A percentile compares a stretch with the other conserved stretches of the same genome.
phyloP scores from a whole-genome alignment of 495 filamentous ascomycete genomes.

The Lasiosphaeria ovina region DNA sequence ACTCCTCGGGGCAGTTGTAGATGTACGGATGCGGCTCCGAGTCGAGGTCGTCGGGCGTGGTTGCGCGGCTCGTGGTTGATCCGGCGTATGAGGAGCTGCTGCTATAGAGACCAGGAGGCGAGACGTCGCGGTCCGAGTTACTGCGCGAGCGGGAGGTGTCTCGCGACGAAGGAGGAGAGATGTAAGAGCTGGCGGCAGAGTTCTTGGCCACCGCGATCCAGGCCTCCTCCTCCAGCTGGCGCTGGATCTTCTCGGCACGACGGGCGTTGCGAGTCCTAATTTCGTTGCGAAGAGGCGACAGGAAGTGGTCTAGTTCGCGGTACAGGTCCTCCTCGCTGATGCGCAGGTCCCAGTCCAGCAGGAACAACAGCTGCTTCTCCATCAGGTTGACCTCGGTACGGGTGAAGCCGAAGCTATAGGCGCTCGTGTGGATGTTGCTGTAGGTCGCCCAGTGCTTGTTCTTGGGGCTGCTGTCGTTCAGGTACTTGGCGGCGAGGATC shows the following conservation, averaged over 20 bases:
- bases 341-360: constrained; percentile 89
- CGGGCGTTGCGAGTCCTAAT: constrained; percentile 39
- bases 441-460: constrained; percentile 99
- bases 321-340: constrained; percentile 84
- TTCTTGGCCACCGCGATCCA: constrained; percentile 20
- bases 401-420: constrained; percentile 83
- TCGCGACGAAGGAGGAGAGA: constrained; percentile 40
- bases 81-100: constrained; percentile 41
- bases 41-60: constrained; percentile 41
- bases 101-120: constrained; percentile 42
- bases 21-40: constrained; percentile 33
- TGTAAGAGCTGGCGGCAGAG: constrained; percentile 22
- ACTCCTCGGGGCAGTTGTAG: constrained; percentile 29
- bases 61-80: constrained; percentile 44
- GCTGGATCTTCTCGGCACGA: constrained; percentile 43
- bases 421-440: constrained; percentile 65
- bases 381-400: constrained; percentile 95
- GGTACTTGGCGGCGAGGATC: constrained; percentile 92
- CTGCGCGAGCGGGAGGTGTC: constrained; percentile 37
- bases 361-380: constrained; percentile 94
- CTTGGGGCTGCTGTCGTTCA: constrained; percentile 98
- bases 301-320: constrained; percentile 81
- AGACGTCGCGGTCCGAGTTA: constrained; percentile 29
- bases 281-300: constrained; percentile 70
- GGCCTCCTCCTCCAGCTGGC: constrained; percentile 26